Percentiles rank a stretch among this genome's conserved stretches.
phyloP scores from a whole-genome alignment of 2,329 filamentous ascomycete species.

The Capronia americana region DNA sequence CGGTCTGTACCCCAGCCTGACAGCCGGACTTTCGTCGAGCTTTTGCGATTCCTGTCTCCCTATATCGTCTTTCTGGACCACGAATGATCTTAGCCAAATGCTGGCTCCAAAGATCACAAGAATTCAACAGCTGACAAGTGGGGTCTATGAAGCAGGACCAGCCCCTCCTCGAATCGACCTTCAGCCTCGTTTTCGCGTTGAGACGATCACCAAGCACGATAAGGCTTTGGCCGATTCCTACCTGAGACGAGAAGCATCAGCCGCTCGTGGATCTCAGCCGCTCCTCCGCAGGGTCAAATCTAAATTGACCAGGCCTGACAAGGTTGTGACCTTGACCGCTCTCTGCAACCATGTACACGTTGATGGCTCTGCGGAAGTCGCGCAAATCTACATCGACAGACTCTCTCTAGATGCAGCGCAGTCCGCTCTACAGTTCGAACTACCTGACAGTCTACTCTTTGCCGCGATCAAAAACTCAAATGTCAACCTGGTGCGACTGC shows the following conservation, averaged over 20 bases:
- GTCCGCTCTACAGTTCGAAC: conserved; percentile 1
- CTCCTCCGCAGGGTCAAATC: conserved; percentile 24
- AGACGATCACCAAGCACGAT: conserved; percentile 22
- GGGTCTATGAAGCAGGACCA: conserved; percentile 10
- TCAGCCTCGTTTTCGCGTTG: conserved; percentile 23
- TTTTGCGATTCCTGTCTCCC: conserved; percentile 5
- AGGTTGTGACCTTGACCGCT: conserved; percentile 14
- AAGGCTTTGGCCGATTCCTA: conserved; percentile 22
- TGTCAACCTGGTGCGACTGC: conserved; percentile 16
- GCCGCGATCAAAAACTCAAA: conserved; percentile 16
- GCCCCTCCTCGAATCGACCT: conserved; percentile 13
- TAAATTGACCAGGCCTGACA: conserved; percentile 18
- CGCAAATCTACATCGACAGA: conserved; percentile 25
- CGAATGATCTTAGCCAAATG: conserved; percentile 8
- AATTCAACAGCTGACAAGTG: conserved; percentile 14
- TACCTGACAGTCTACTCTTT: conserved; percentile 9
- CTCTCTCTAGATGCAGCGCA: conserved; percentile 12
- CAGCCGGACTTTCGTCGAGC: not conserved
- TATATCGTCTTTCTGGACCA: not conserved
- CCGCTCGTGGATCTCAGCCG: conserved; percentile 15
- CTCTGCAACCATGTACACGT: conserved; percentile 21
- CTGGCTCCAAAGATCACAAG: conserved; percentile 15
- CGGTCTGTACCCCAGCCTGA: conserved; percentile 1
- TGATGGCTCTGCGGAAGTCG: conserved; percentile 21
- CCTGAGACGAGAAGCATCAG: conserved; percentile 17